These are phyloP conservation scores for Suhomyces tanzawaensis DNA, from an alignment of 805 yeast genomes.

Conservation along the genomic window DNA sequence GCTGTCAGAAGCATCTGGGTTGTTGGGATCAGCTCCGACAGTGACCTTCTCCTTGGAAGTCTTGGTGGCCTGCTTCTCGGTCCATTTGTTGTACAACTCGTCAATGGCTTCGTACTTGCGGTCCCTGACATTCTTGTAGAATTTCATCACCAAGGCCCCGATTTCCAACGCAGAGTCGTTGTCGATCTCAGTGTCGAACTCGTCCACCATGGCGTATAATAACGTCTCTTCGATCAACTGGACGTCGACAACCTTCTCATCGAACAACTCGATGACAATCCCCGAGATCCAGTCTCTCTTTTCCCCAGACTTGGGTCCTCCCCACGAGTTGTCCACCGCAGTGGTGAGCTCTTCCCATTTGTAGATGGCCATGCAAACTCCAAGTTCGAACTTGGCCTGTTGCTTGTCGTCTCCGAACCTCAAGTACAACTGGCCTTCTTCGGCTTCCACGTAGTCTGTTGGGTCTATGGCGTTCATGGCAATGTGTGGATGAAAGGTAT, in stretches of 20 bases:
- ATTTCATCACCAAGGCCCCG: constrained; percentile 61
- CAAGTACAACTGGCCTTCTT: constrained; percentile 36
- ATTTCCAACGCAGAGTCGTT: constrained; percentile 82
- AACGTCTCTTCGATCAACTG: constrained; percentile 81
- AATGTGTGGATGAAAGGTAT: too few relatives aligned
- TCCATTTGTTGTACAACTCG: constrained; percentile 57
- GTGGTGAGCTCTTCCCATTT: constrained; percentile 84
- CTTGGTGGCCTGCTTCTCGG: constrained; percentile 44
- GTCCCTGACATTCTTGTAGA: constrained; percentile 62
- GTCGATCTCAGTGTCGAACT: constrained; percentile 84
- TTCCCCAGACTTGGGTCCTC: constrained; percentile 87
- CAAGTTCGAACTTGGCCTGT: constrained; percentile 87
- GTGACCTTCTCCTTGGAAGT: constrained; percentile 37
- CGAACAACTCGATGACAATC: constrained; percentile 74
- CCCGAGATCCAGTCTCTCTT: constrained; percentile 96
- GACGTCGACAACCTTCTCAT: constrained; percentile 65
- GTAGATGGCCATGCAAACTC: constrained; percentile 87
- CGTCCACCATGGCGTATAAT: constrained; percentile 89
- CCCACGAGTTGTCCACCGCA: constrained; percentile 94
- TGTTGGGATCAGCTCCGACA: constrained; percentile 58
- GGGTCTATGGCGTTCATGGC: constrained; percentile 41
- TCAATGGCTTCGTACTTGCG: constrained; percentile 57
- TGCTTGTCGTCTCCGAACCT: constrained; percentile 56
- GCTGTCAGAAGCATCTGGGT: constrained; percentile 53
- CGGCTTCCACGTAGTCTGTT: constrained; percentile 55